These are phyloP conservation scores for Tagetes erecta DNA, from an alignment of 129 eudicot genomes.

Conservation along the genomic window DNA sequence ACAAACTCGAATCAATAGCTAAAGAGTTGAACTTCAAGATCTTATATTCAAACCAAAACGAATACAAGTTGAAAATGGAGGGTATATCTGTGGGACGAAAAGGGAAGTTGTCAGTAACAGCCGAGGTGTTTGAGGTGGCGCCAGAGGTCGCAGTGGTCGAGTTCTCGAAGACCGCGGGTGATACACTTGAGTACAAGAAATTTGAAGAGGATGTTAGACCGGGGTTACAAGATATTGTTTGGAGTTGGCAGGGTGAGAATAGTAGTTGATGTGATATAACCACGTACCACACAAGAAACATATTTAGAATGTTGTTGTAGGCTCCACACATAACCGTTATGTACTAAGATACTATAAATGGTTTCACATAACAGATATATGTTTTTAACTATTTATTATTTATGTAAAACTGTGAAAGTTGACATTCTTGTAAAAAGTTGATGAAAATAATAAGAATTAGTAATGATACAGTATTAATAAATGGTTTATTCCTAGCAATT, in stretches of 20 bases:
- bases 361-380: not conserved
- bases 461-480: no score
- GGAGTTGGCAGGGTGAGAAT: conserved; percentile 91
- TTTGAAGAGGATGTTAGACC: conserved; percentile 74
- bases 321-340: conserved; percentile 10
- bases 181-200: conserved; percentile 66
- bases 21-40: conserved; percentile 32
- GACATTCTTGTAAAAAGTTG: no score
- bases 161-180: conserved; percentile 41
- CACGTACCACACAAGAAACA: conserved; percentile 8
- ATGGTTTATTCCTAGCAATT: no score
- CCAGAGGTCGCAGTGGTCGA: conserved; percentile 60
- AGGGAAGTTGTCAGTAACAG: conserved; percentile 24
- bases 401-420: no score
- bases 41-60: conserved; percentile 25
- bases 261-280: conserved; percentile 13
- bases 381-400: not conserved
- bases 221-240: conserved; percentile 68
- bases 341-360: conserved; percentile 21
- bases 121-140: conserved; percentile 39
- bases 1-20: conserved; percentile 30
- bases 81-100: conserved; percentile 34
- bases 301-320: conserved; percentile 15
- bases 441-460: no score
- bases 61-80: conserved; percentile 33